Evolutionary conservation across 2,329 filamentous ascomycete species (phyloP).

Genomic region (Verticillium alfalfae): DNA sequence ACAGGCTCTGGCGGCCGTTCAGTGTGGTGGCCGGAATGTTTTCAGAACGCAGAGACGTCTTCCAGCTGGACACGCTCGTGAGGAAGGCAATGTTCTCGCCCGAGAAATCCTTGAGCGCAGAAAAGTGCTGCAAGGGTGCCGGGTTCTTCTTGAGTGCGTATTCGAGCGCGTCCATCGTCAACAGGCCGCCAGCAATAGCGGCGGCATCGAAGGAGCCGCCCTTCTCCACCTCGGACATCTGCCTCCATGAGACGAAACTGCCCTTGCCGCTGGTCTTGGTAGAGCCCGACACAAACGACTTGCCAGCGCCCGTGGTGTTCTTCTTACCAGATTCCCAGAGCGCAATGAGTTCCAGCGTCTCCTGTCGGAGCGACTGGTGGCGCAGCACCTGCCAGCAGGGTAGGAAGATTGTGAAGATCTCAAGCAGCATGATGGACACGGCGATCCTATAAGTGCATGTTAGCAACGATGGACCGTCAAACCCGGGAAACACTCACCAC

Average conservation of each 20-base stretch:
- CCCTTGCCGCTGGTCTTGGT: constrained; percentile 12
- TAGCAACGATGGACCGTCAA: not conserved
- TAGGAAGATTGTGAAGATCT: constrained; percentile 58
- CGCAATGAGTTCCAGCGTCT: constrained; percentile 43
- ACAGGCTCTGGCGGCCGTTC: not conserved
- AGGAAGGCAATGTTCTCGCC: constrained; percentile 68
- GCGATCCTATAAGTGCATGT: constrained; percentile 36
- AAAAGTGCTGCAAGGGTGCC: constrained; percentile 56
- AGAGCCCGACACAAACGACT: constrained; percentile 18
- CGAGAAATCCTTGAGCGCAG: constrained; percentile 61
- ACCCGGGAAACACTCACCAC: constrained; percentile 40
- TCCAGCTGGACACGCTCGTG: constrained; percentile 52
- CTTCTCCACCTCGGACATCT: constrained; percentile 29
- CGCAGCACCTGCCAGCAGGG: constrained; percentile 53
- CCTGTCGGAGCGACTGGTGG: constrained; percentile 36
- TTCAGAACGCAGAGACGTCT: constrained; percentile 24
- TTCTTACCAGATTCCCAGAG: constrained; percentile 37
- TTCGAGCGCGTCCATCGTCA: constrained; percentile 58
- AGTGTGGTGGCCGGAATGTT: not conserved
- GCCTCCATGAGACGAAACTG: constrained; percentile 19
- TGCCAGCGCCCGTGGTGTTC: constrained; percentile 10
- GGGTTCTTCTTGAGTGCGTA: constrained; percentile 54
- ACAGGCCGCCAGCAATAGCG: constrained; percentile 29
- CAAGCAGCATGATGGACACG: constrained; percentile 56
- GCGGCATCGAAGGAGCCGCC: constrained; percentile 18